A percentile compares a stretch with the other conserved stretches of the same genome.
Conservation (phyloP, 169 alveolate genomes). For the Babesia ovata region DNA sequence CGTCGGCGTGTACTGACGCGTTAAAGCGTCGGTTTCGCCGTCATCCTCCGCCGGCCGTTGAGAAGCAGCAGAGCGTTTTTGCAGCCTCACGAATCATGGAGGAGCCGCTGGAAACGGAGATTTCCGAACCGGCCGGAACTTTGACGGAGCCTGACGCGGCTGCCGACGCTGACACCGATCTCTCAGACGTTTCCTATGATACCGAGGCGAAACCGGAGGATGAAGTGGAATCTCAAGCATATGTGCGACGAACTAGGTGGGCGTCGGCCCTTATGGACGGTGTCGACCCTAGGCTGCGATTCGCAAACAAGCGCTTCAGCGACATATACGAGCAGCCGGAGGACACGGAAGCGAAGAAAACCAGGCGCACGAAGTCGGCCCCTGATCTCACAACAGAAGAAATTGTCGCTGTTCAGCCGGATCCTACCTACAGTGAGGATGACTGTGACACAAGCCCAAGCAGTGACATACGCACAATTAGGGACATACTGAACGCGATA, state of each 20-base stretch:
- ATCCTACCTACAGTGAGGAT: slow-evolving; percentile 18
- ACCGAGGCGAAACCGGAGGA: background rate
- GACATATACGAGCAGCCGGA: slow-evolving; percentile 15
- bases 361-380: background rate
- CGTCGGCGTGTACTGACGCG: too few relatives aligned
- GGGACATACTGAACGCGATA: slow-evolving; percentile 8
- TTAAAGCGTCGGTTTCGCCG: too few relatives aligned
- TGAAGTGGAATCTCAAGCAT: background rate
- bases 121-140: too few relatives aligned
- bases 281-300: slow-evolving; percentile 31
- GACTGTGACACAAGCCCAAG: background rate
- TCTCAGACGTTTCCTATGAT: background rate
- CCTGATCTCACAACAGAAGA: background rate
- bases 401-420: background rate
- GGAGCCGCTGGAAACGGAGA: too few relatives aligned
- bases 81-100: too few relatives aligned
- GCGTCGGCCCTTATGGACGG: slow-evolving; percentile 43
- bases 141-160: background rate
- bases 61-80: too few relatives aligned
- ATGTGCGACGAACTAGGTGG: slow-evolving; percentile 32
- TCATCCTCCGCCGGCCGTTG: too few relatives aligned
- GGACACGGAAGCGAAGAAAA: background rate
- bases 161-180: background rate
- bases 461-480: background rate
- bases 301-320: slow-evolving; percentile 34